Evolutionary conservation across 192 early-diverging fungal genomes (phyloP), one percentile per base, ranked within the genome.

Genomic region (Coemansia sp.): DNA sequence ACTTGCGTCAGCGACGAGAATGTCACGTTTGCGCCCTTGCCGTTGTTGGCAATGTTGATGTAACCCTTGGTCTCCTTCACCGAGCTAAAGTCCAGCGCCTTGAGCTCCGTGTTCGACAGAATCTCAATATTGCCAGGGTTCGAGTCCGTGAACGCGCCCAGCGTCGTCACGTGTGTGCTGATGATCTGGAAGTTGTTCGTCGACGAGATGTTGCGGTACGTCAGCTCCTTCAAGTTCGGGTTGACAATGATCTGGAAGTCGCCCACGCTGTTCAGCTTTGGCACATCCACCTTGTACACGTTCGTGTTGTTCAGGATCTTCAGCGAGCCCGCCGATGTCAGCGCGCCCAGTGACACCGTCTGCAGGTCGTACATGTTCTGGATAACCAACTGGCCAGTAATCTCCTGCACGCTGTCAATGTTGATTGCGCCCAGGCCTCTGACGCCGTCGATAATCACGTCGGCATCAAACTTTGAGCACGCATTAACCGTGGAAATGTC

Each of bases 31-130:
- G 73, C 63, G 48, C 64, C 69, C 70, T 58, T 72, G 57, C 75
- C 84, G 67, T 87, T 87, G 69, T 83, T 84, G 60, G 84, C 84
- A 53, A 87, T 67, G 75, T 82, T 67, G 47, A 87, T 65, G 48
- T 70, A 81, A 8, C 86, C 86, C 37, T 61, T 59, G 49, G 82
- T 72, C 50, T 77, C 12, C 47, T 67, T 71, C 41, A 87, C 69
- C 4, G 62, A 53, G 43, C 67, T 75, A 71, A 87, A 82, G 59
- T 82, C 79, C 43, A 87, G 83, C n/a, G 35, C 21, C 23, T 39
- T 70, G 14, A 87, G 75, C 66, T 82, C 76, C 41, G 65, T 77
- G 82, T 86, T 86, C 62, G 82, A 84, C 60, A 80, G 75, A n/a
- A 85, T 59, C 49, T 84, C 86, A 21, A 87, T 63, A 61, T 84